These are phyloP conservation scores for Eucalyptus sp. DNA, from an alignment of 345 rosid species.

Conservation along the genomic window DNA sequence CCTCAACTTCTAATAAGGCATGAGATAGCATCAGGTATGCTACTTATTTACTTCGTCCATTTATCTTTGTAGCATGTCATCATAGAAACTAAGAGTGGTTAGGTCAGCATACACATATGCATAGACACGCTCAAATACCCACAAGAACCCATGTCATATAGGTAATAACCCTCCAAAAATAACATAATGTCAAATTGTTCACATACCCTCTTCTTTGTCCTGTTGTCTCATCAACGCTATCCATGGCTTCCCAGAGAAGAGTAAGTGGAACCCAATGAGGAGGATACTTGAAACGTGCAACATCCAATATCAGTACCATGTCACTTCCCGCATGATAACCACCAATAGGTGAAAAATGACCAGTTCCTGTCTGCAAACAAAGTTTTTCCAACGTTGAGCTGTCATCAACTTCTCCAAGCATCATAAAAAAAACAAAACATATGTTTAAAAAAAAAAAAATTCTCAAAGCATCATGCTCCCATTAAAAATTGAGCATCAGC, in stretches of 20 bases:
- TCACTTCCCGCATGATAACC: conserved; percentile 86
- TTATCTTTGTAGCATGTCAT: not conserved
- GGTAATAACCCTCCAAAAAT: not conserved
- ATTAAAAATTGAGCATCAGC: not conserved
- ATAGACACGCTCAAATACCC: not conserved
- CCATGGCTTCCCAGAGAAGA: conserved; percentile 97
- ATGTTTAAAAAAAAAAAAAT: not conserved
- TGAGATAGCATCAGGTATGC: not conserved
- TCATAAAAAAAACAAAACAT: not conserved
- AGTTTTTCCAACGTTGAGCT: not conserved
- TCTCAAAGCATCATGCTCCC: not conserved
- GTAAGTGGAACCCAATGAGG: conserved; percentile 94
- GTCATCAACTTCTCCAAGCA: not conserved
- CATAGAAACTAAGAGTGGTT: not conserved
- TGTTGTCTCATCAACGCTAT: conserved; percentile 49
- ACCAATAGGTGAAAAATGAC: conserved; percentile 96
- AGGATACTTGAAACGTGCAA: conserved; percentile 96
- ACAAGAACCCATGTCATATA: not conserved
- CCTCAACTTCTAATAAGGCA: not conserved
- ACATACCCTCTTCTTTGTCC: conserved; percentile 72
- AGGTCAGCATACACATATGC: not conserved
- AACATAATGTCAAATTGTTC: not conserved
- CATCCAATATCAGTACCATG: conserved; percentile 95
- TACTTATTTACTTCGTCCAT: not conserved
- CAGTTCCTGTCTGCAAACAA: conserved; percentile 72